Conservation (phyloP, 116 monocot genomes). For the Dioscorea cayenensis region DNA sequence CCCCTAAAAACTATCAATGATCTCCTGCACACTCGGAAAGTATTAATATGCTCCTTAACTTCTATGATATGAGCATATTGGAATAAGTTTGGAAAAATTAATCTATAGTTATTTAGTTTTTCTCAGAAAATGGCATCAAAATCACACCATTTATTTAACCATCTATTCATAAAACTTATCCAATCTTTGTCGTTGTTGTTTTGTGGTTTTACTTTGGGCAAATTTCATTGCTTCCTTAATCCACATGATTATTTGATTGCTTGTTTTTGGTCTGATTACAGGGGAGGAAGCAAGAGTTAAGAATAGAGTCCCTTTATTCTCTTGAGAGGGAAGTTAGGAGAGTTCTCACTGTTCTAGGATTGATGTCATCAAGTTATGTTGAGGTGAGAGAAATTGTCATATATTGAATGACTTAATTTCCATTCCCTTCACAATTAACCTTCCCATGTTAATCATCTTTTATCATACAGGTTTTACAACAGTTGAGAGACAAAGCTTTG, state of each 20-base stretch:
- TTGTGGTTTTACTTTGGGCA: background rate
- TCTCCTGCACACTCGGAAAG: conserved; percentile 85
- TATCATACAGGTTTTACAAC: conserved; percentile 42
- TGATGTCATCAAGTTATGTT: conserved; percentile 54
- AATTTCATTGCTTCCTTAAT: too few species aligned
- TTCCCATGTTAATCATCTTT: background rate
- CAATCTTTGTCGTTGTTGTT: too few species aligned
- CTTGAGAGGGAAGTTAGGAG: conserved; percentile 57
- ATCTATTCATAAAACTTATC: too few species aligned
- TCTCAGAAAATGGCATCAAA: too few species aligned
- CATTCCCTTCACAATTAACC: background rate
- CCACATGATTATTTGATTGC: background rate
- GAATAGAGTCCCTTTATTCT: conserved; percentile 63
- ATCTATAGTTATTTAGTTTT: too few species aligned
- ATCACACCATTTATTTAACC: too few species aligned
- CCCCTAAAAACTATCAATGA: conserved; percentile 85
- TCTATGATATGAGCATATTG: too few species aligned
- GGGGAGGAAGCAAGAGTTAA: conserved; percentile 75
- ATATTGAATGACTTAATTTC: background rate
- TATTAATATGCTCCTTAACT: conserved; percentile 12
- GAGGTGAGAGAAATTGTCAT: conserved; percentile 45
- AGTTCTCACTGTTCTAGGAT: conserved; percentile 58
- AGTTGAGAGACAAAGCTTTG: conserved; percentile 73
- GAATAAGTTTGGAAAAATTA: too few species aligned
- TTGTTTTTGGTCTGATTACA: conserved; percentile 19